Evolutionary conservation across 208 protist species (phyloP).

Genomic region (Leishmania tropica): DNA sequence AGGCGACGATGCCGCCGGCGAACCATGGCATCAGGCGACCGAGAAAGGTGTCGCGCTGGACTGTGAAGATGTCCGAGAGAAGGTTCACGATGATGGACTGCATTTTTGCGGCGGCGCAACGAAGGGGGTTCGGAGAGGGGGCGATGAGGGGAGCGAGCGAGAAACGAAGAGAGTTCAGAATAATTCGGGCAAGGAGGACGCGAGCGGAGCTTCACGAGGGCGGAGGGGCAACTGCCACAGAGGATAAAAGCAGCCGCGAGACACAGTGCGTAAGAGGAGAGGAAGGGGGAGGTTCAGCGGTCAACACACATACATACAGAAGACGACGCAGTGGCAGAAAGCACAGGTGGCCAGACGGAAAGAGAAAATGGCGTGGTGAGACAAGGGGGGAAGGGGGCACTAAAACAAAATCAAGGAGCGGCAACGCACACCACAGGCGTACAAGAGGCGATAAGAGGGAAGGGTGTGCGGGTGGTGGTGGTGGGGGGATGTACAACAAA

Average conservation of each 20-base stretch:
- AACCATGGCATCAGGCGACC: constrained; percentile 23
- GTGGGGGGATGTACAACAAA: neutral
- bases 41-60: constrained; percentile 17
- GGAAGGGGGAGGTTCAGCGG: neutral
- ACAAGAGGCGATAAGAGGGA: neutral
- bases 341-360: neutral
- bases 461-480: neutral
- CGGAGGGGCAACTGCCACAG: neutral
- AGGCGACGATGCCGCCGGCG: constrained; percentile 21
- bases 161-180: neutral
- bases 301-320: neutral
- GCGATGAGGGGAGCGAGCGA: neutral
- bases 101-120: neutral
- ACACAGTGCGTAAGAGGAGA: neutral
- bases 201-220: neutral
- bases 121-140: neutral
- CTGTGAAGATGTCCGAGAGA: constrained; percentile 20
- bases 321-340: neutral
- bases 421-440: no score
- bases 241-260: neutral
- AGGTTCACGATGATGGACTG: constrained; percentile 23
- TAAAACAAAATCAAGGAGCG: neutral
- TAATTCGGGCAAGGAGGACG: no score
- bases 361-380: neutral
- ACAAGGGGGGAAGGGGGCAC: neutral